These are phyloP conservation scores for Thalassia testudinum DNA, from an alignment of 116 monocot genomes.

Conservation along the genomic window DNA sequence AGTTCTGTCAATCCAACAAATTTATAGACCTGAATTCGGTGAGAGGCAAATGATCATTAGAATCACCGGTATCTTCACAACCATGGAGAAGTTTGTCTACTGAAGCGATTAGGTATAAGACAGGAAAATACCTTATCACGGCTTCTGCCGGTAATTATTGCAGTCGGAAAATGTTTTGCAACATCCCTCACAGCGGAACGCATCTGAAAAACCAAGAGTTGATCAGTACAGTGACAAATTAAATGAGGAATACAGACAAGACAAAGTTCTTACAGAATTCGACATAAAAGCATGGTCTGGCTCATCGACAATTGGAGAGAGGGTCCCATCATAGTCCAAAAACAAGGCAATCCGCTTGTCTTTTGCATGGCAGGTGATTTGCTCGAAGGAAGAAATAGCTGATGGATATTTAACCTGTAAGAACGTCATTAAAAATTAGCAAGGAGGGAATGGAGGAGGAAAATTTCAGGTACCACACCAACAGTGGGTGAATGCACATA, in stretches of 20 bases:
- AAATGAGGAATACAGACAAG: neutral
- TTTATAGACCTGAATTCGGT: constrained; percentile 50
- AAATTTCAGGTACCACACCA: neutral
- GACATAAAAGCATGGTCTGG: constrained; percentile 81
- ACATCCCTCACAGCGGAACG: constrained; percentile 54
- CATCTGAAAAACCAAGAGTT: constrained; percentile 79
- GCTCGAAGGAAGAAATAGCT: constrained; percentile 50
- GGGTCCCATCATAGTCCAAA: constrained; percentile 86
- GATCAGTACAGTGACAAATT: no score
- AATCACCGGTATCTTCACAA: neutral
- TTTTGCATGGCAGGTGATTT: constrained; percentile 28
- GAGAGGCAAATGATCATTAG: neutral
- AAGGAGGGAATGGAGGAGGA: no score
- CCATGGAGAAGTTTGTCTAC: no score
- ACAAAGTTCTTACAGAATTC: constrained; percentile 17
- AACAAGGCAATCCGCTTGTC: constrained; percentile 57
- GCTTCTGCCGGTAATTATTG: constrained; percentile 85
- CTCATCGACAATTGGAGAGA: constrained; percentile 66
- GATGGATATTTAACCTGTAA: constrained; percentile 63
- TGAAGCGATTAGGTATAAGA: no score
- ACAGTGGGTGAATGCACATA: neutral
- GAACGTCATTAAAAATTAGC: neutral
- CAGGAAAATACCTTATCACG: constrained; percentile 67
- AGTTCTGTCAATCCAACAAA: constrained; percentile 80
- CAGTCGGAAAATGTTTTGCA: constrained; percentile 63